These are phyloP conservation scores for Cyberlindnera bimundalis DNA, from an alignment of 805 yeast species.

Conservation along the genomic window DNA sequence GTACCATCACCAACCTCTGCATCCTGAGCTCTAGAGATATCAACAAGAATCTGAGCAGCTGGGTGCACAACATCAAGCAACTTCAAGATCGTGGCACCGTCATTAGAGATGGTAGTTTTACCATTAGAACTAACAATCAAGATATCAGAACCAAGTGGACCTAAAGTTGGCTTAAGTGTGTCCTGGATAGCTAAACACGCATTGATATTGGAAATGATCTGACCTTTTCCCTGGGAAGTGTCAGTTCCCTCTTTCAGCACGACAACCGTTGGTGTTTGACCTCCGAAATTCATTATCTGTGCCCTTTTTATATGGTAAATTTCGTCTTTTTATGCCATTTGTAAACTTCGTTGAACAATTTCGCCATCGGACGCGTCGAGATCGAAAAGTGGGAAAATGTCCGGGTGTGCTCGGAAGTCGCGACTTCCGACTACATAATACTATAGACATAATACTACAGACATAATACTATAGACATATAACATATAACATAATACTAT, in stretches of 20 bases:
- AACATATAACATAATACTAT: too few relatives aligned
- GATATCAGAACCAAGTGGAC: conserved; percentile 96
- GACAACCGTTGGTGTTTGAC: conserved; percentile 96
- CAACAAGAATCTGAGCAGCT: conserved; percentile 94
- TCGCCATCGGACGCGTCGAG: conserved; percentile 1
- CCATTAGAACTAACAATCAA: conserved; percentile 81
- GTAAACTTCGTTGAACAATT: not conserved
- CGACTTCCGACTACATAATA: too few relatives aligned
- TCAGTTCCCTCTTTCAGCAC: conserved; percentile 98
- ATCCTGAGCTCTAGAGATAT: conserved; percentile 93
- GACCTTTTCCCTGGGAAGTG: conserved; percentile 94
- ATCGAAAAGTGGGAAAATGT: too few relatives aligned
- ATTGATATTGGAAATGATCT: conserved; percentile 89
- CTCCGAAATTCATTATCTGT: conserved; percentile 71
- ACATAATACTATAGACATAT: too few relatives aligned
- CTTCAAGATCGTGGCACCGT: conserved; percentile 94
- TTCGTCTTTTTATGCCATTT: not conserved
- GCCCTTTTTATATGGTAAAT: not conserved
- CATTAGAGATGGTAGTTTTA: conserved; percentile 92
- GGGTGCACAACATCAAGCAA: conserved; percentile 95
- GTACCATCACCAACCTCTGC: conserved; percentile 99
- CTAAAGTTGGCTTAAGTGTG: conserved; percentile 89
- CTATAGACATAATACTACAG: too few relatives aligned
- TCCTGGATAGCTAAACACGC: conserved; percentile 98
- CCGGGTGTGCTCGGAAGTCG: too few relatives aligned